A percentile compares a stretch with the other conserved stretches of the same genome.
Evolutionary conservation across 768 basidiomycete genomes (phyloP).

Genomic region (Cytidiella melzeri): DNA sequence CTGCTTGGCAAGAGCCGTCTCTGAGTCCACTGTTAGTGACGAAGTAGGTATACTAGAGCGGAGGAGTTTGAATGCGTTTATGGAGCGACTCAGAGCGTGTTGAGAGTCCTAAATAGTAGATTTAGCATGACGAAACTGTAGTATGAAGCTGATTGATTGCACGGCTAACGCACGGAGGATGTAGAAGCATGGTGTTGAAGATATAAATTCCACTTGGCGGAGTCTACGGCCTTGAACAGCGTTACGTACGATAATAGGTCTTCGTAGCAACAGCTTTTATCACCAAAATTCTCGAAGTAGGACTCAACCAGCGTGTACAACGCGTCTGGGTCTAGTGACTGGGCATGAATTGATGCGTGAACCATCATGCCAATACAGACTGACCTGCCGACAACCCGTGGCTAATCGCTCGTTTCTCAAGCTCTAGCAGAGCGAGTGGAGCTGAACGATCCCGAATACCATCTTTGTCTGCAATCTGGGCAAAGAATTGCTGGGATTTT

Average conservation of each 20-base stretch:
- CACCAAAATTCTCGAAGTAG: slow-evolving; percentile 69
- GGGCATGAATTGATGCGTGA: too few relatives aligned
- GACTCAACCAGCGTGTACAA: slow-evolving; percentile 47
- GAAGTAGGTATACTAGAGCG: slow-evolving; percentile 49
- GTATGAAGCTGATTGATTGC: slow-evolving; percentile 13
- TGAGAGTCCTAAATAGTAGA: slow-evolving; percentile 32
- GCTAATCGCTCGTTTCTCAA: slow-evolving; percentile 53
- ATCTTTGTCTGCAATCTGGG: slow-evolving; percentile 53
- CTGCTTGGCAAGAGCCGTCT: slow-evolving; percentile 42
- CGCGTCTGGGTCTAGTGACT: slow-evolving; percentile 35
- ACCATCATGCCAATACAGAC: too few relatives aligned
- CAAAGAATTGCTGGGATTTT: slow-evolving; percentile 47
- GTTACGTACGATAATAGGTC: slow-evolving; percentile 67
- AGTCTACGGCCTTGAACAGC: slow-evolving; percentile 38
- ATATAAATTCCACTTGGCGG: slow-evolving; percentile 47
- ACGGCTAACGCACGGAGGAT: slow-evolving; percentile 36
- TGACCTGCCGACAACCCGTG: slow-evolving; percentile 45
- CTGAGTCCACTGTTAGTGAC: slow-evolving; percentile 51
- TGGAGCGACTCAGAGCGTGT: slow-evolving; percentile 54
- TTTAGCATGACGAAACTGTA: background rate
- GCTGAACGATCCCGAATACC: slow-evolving; percentile 71
- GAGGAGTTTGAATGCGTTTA: slow-evolving; percentile 72
- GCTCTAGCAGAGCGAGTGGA: slow-evolving; percentile 66
- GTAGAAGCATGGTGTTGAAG: slow-evolving; percentile 36
- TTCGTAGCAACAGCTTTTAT: slow-evolving; percentile 84